A percentile compares a stretch with the other conserved stretches of the same genome.
These are phyloP conservation scores for Neonectria hederae DNA, from an alignment of 2,329 filamentous ascomycete genomes.

Conservation along the genomic window DNA sequence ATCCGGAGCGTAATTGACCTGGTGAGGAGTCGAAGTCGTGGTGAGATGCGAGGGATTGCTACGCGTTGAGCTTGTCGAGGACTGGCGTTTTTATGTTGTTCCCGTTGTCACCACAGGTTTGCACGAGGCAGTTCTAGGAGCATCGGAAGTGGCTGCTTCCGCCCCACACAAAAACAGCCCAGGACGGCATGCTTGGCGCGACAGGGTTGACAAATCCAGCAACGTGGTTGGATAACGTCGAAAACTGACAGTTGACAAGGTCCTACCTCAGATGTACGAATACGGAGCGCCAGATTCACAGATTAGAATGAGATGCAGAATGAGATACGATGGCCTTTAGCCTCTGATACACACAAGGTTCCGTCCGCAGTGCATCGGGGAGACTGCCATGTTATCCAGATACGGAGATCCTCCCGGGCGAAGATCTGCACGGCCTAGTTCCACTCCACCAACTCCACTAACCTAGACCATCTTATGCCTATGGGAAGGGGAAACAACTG, in stretches of 20 bases:
- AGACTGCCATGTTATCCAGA: too few relatives aligned
- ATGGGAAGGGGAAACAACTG: too few relatives aligned
- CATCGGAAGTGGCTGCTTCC: constrained; percentile 29
- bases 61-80: neutral
- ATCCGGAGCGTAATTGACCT: too few relatives aligned
- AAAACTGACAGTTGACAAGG: neutral
- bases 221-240: neutral
- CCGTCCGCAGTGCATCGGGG: too few relatives aligned
- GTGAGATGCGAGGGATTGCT: neutral
- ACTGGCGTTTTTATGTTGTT: neutral
- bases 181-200: neutral
- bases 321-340: too few relatives aligned
- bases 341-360: too few relatives aligned
- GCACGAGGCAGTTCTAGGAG: constrained; percentile 26
- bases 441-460: too few relatives aligned
- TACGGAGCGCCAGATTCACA: neutral
- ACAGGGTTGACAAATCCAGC: neutral
- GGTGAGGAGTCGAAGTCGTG: neutral
- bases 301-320: neutral
- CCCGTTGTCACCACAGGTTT: neutral
- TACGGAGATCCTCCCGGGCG: too few relatives aligned
- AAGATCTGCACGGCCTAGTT: too few relatives aligned
- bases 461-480: too few relatives aligned
- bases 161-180: constrained; percentile 24
- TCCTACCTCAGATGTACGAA: neutral